Evolutionary conservation across 2,329 filamentous ascomycete species (phyloP), one percentile per base, ranked within the genome.

Genomic region (Calonectria crousiana): DNA sequence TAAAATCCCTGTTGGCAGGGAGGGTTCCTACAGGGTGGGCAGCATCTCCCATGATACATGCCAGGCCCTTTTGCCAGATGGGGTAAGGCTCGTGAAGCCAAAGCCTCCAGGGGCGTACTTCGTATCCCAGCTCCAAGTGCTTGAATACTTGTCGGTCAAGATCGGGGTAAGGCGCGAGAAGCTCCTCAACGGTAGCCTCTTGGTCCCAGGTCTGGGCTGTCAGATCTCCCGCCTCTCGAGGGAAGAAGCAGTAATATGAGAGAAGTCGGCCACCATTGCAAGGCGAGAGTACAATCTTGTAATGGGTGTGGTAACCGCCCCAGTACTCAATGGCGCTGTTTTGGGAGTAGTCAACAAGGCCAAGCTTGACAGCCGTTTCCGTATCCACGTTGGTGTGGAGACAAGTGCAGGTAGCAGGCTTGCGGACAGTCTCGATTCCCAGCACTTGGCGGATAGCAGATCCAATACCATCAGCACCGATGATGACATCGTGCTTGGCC

Each of bases 391-490:
- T 94, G 74, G 90, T 88, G 80, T 93, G 92, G 0, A 93, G 85
- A 78, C 92, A 94, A 82, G 88, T 90, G 5, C 89, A 89, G 8
- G 90, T 88, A 0, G 92, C 87, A 0, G 91, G 89, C 20, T 86
- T 87, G 81, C 90, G 92, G 60, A 89, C 89, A 0, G 91, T 90
- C 53, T 85, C 82, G 60, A 94, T 87, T n/a, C 91, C 93, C 20
- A 94, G 84, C 49, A 91, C 86, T 18, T 85, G 83, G 51, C 92
- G 91, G 0, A 92, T 89, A n/a, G 84, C 86, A 0, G 92, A 94
- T 16, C 92, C 92, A 78, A 94, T 93, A 9, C 92, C 92, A 79
- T 94, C 92, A 4, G 91, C 91, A 8, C 92, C 92, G 56, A 94
- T 80, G 67, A 93, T 86, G 18, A 93, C 83, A 74, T 93, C 91